Evolutionary conservation across 495 filamentous ascomycete species (phyloP), one percentile per base, ranked within the genome.

Genomic region (Ramalina intermedia): DNA sequence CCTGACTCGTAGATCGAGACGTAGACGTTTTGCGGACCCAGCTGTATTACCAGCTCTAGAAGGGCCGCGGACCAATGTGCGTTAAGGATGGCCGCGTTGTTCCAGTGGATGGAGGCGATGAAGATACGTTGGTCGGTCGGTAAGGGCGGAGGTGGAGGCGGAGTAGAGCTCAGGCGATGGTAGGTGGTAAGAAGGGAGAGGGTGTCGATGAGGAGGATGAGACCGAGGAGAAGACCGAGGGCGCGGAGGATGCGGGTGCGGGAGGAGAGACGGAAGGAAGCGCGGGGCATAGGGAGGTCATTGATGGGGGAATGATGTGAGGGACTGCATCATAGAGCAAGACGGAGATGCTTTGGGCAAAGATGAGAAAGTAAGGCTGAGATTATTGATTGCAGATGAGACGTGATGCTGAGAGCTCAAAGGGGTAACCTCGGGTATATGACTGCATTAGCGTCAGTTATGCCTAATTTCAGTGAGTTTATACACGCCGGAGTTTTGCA

Each of bases 1-100:
- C 82, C 83, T 48, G 75, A 80, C 55, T 87, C 84, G 52, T 77
- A 75, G 16, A 86, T 69, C 35, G 75, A 79, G 41, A 89, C 71
- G 55, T 75, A 86, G 12, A 85, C 69, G 55, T 87, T 86, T n/a
- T 71, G 67, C 0, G 74, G 53, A 0, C 83, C 84, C 1, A 85
- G 64, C 14, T 69, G 54, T 26, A 66, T 56, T 20, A 73, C 69
- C 35, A 87, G 66, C 1, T 72, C 64, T 2, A 82, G 16, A 6
- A 87, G 62, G 1, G 74, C 77, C 23, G 65, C 55, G 58, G 70
- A 82, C 82, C 81, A 86, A 51, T 76, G 67, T 9, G 61, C 67
- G 4, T 75, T 69, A 9, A 88, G 66, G 26, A 85, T 71, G 17
- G 56, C 41, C 47, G 78, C 83, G 54, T 78, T 81, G 62, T 85